Conservation (phyloP, 1,139 yeast genomes). For the Hansenula sp. region DNA sequence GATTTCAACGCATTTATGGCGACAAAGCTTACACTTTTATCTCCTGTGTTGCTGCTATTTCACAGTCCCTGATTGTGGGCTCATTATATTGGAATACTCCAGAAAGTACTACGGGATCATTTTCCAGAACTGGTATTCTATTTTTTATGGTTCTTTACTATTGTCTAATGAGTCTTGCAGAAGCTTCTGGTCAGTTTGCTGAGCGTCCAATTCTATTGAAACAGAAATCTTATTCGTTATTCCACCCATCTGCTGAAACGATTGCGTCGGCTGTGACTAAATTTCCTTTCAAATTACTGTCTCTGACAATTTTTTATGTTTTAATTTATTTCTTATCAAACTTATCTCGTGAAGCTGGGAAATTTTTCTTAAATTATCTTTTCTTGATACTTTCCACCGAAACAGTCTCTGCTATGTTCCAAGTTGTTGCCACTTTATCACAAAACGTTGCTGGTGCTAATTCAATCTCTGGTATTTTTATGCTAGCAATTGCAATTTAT, state of each 20-base stretch:
- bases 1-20: conserved; percentile 47
- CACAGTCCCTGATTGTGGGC: conserved; percentile 50
- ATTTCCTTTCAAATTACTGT: conserved; percentile 44
- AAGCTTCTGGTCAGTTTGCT: conserved; percentile 41
- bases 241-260: conserved; percentile 55
- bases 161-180: conserved; percentile 50
- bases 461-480: conserved; percentile 45
- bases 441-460: conserved; percentile 46
- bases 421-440: conserved; percentile 45
- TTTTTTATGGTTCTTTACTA: conserved; percentile 50
- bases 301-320: conserved; percentile 40
- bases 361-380: conserved; percentile 46
- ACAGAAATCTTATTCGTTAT: conserved; percentile 50
- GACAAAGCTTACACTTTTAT: conserved; percentile 47
- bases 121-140: conserved; percentile 53
- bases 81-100: conserved; percentile 33
- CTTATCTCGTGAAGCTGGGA: conserved; percentile 47
- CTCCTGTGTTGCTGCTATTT: conserved; percentile 41
- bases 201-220: conserved; percentile 50
- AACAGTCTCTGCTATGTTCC: conserved; percentile 42
- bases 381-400: conserved; percentile 39
- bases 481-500: conserved; percentile 46
- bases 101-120: conserved; percentile 41
- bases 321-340: conserved; percentile 49
- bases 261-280: conserved; percentile 42